These are phyloP conservation scores for Daedaleopsis nitida DNA, from an alignment of 768 basidiomycete genomes.

Conservation along the genomic window DNA sequence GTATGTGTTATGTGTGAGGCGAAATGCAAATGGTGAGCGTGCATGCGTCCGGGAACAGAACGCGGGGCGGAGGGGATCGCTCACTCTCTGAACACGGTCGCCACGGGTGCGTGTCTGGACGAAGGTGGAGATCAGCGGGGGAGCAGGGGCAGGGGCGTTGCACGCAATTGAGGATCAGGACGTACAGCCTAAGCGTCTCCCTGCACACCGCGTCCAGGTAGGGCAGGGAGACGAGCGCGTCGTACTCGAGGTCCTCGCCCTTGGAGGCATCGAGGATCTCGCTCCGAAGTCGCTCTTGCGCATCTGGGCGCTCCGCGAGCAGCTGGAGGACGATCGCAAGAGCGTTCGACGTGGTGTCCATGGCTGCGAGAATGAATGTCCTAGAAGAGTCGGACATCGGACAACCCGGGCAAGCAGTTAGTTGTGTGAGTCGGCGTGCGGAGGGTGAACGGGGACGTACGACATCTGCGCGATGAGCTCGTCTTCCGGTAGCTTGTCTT, in stretches of 20 bases:
- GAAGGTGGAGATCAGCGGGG: neutral
- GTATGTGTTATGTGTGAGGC: neutral
- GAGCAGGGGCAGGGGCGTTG: neutral
- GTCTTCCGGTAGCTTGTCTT: constrained; percentile 21
- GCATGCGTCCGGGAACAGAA: no score
- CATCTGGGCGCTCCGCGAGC: constrained; percentile 23
- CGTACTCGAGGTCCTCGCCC: constrained; percentile 26
- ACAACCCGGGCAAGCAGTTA: no score
- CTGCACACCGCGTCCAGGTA: constrained; percentile 31
- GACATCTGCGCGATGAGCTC: constrained; percentile 25
- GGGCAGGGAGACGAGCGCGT: constrained; percentile 27
- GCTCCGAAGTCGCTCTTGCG: constrained; percentile 25
- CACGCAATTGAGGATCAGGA: neutral
- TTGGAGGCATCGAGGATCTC: constrained; percentile 23
- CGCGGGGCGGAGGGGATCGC: neutral
- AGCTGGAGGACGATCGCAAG: constrained; percentile 24
- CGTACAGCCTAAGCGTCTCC: constrained; percentile 28
- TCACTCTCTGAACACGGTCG: constrained; percentile 9
- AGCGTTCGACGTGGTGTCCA: constrained; percentile 30
- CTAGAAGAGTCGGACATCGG: constrained; percentile 4
- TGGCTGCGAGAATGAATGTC: constrained; percentile 19
- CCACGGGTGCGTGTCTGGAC: constrained; percentile 11
- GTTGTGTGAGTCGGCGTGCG: no score
- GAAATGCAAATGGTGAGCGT: no score
- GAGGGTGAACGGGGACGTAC: constrained; percentile 2